Evolutionary conservation across 2,329 filamentous ascomycete genomes (phyloP), one percentile per base, ranked within the genome.

Genomic region (Fonsecaea erecta): DNA sequence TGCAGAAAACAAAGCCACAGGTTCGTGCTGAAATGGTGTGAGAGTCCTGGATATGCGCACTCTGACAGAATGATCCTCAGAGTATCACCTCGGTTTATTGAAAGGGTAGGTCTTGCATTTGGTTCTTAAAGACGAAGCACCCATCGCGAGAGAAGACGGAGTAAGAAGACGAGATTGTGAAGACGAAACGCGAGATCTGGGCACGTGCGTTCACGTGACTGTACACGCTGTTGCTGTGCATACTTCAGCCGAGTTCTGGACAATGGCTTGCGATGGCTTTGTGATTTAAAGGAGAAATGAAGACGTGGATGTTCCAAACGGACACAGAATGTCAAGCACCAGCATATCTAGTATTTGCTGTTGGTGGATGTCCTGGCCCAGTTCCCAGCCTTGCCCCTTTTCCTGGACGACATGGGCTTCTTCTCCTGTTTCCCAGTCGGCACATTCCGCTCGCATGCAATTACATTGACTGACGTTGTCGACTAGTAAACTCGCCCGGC

Each of bases 1-100:
- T 35, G 74, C 75, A 97, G 94, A 99, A 81, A 99, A 99, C 77
- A 99, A 99, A 87, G 94, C 94, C 65, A 99, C 95, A 78, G 93
- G 94, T 97, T 88, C 74, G 89, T 78, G 16, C 58, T 60, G n/a
- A 7, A 35, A 14, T 59, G 26, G 11, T 64, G 3, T n/a, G 18
- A 34, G 16, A 48, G 26, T 46, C 37, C 64, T 58, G 28, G 57
- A 63, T 66, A 21, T 55, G 67, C 11, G 71, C 62, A 61, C 64
- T 77, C 73, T 65, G 57, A 69, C 73, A 82, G 69, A 81, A 73
- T 75, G 21, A 51, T 73, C 65, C 53, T 51, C 64, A 97, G 95
- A 99, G 84, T 98, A 99, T 82, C 95, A 99, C 85, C 84, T 99
- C 79, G 95, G 95, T 83, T 85, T 99, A 72, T 82, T 99, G 70